Base-by-base conservation (phyloP, 2,329 filamentous ascomycete species). In the Xylaria polymorpha region DNA sequence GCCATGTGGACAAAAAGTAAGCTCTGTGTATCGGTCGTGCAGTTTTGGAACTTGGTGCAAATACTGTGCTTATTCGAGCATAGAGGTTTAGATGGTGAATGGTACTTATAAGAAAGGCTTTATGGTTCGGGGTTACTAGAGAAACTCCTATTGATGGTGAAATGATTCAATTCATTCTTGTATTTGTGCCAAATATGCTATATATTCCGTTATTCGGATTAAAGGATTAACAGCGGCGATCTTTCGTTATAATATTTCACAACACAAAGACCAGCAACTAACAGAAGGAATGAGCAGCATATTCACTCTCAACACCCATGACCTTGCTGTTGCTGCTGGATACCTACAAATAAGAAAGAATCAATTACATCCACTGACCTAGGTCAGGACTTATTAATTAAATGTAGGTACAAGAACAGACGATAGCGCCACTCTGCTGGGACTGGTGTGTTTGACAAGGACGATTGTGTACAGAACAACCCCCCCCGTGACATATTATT, bases 1-100 rank as follows among this genome's bases (percentile, higher is more conserved):
- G 50, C 60, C 60, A 70, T 70, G 67, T 64, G 64, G 59, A 64
- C 20, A n/a, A 55, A 46, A 25, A 20, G 35, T 6, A 64, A 60
- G n/a, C 8, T 43, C 53, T 60, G 60, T n/a, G 15, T 39, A 56
- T 35, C 39, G 35, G 61, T 57, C 10, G 32, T 22, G 61, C 50
- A 29, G 58, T 53, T 58, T 58, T 37, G 50, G 56, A 18, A 56
- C 4, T 18, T 41, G 51, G 12, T 43, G 37, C n/a, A 2, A 29
- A 32, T 10, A 18, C 6, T 1, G 18, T 43, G 15, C 20, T 18
- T 1, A 58, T 29, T n/a, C 10, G 18, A 5, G 18, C 12, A 29
- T 6, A 25, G 37, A 43, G 22, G 8, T 9, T 56, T 14, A 15
- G 14, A 32, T 56, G 10, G 20, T 43, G 14, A 29, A 58, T 4